These are phyloP conservation scores for Wickerhamiella domercqiae DNA, from an alignment of 805 yeast species.

Conservation along the genomic window DNA sequence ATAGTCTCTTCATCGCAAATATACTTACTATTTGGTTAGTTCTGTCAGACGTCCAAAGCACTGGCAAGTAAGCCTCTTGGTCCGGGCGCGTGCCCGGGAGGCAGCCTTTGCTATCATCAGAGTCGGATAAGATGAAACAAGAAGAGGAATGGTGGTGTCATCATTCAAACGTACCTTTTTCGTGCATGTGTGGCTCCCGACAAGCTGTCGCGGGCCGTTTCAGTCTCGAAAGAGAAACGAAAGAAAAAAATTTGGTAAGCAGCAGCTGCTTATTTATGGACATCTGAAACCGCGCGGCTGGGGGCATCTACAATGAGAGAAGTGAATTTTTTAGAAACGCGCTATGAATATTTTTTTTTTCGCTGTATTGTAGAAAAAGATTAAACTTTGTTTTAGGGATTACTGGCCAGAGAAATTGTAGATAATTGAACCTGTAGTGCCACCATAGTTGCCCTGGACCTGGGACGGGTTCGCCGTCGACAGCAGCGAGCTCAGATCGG, in stretches of 20 bases:
- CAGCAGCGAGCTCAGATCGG: conserved; percentile 4
- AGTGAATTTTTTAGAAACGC: no score
- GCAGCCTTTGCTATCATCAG: conserved; percentile 27
- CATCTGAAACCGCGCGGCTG: no score
- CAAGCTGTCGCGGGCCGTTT: no score
- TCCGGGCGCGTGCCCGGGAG: conserved; percentile 10
- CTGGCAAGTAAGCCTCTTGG: conserved; percentile 28
- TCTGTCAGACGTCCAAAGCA: conserved; percentile 21
- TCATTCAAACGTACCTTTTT: conserved; percentile 17
- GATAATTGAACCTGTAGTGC: conserved; percentile 5
- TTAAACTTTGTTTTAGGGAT: background rate
- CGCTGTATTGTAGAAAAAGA: background rate
- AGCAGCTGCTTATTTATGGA: background rate
- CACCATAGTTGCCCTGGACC: background rate
- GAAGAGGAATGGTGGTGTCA: conserved; percentile 24
- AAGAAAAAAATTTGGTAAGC: background rate
- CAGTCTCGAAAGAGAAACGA: no score
- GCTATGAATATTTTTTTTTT: background rate
- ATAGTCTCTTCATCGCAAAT: conserved; percentile 24
- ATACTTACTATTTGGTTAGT: conserved; percentile 13
- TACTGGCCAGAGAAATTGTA: conserved; percentile 10
- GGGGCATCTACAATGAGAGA: no score
- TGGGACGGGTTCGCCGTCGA: conserved; percentile 5
- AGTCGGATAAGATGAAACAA: conserved; percentile 28
- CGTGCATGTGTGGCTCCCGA: no score